A percentile compares a stretch with the other conserved stretches of the same genome.
phyloP scores from a whole-genome alignment of 306 rosid genomes.

The Betula pendula region DNA sequence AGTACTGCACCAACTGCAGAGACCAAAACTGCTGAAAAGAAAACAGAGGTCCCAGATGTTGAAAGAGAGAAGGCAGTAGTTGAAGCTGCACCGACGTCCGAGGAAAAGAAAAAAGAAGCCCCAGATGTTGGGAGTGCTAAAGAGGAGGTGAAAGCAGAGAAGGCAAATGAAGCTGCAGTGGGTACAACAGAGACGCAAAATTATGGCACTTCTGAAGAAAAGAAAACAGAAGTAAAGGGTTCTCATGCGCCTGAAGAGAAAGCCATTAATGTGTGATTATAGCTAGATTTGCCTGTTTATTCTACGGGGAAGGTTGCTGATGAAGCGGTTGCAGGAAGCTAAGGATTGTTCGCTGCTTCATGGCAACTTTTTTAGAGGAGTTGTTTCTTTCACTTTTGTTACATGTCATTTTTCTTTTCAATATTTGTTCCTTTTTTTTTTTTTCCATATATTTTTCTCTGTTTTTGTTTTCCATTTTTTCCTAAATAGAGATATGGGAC shows the following conservation, averaged over 20 bases:
- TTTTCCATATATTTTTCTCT: neutral
- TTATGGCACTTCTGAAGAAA: constrained; percentile 2
- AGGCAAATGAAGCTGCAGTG: constrained; percentile 16
- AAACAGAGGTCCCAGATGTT: neutral
- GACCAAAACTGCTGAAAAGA: neutral
- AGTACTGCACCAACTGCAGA: constrained; percentile 2
- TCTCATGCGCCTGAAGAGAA: constrained; percentile 3
- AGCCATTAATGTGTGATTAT: constrained; percentile 14
- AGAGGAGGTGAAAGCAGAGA: constrained; percentile 19
- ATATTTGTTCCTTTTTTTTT: constrained; percentile 9
- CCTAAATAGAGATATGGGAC: neutral
- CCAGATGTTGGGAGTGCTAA: constrained; percentile 1
- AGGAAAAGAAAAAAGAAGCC: neutral
- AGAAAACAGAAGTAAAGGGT: constrained; percentile 19
- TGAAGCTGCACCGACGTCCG: neutral
- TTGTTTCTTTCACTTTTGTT: neutral
- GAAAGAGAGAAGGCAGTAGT: neutral
- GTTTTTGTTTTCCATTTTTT: neutral
- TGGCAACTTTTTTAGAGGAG: constrained; percentile 20
- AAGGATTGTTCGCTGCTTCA: constrained; percentile 10
- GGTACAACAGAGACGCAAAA: neutral
- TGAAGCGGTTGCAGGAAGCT: neutral
- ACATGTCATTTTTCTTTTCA: constrained; percentile 9
- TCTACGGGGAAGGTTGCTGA: constrained; percentile 3
- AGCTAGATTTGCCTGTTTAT: neutral